These are phyloP conservation scores for Calocera viscosa DNA, from an alignment of 768 basidiomycete species.

Conservation along the genomic window DNA sequence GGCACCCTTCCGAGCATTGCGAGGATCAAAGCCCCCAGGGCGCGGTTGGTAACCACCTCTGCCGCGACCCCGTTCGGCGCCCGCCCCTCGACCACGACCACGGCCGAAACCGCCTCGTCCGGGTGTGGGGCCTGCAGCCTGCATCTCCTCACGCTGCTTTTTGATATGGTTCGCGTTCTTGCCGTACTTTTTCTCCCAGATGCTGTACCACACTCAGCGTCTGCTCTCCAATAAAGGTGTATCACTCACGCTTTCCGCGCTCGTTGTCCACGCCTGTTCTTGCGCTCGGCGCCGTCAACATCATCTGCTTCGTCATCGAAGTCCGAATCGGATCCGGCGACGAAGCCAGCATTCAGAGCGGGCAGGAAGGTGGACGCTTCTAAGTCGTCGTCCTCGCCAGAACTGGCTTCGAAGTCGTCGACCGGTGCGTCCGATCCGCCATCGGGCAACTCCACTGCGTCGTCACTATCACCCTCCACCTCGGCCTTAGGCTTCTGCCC, in stretches of 20 bases:
- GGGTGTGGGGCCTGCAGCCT: background rate
- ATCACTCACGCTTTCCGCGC: conserved; percentile 81
- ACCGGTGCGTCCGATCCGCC: conserved; percentile 28
- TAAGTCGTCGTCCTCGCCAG: conserved; percentile 18
- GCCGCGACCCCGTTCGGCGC: conserved; percentile 19
- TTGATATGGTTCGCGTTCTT: conserved; percentile 83
- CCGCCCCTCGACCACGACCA: conserved; percentile 12
- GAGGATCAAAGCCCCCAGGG: conserved; percentile 1
- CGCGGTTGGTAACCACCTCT: conserved; percentile 9
- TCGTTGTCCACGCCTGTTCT: conserved; percentile 84
- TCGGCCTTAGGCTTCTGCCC: too few species aligned
- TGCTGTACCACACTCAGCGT: conserved; percentile 37
- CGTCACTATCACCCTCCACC: too few species aligned
- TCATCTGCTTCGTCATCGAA: conserved; percentile 50
- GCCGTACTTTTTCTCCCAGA: conserved; percentile 97
- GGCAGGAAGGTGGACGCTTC: conserved; percentile 64
- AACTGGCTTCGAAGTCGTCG: conserved; percentile 16
- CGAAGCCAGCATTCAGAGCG: conserved; percentile 74
- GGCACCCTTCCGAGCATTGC: background rate
- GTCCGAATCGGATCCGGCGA: conserved; percentile 64
- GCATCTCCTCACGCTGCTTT: conserved; percentile 33
- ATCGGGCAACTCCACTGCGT: background rate
- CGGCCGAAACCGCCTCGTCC: background rate
- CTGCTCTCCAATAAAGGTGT: conserved; percentile 6
- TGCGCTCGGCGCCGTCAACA: conserved; percentile 40